Percentiles rank a stretch among this genome's conserved stretches.
Evolutionary conservation across 73 alveolate genomes (phyloP).

Genomic region (Uronychia setigera): DNA sequence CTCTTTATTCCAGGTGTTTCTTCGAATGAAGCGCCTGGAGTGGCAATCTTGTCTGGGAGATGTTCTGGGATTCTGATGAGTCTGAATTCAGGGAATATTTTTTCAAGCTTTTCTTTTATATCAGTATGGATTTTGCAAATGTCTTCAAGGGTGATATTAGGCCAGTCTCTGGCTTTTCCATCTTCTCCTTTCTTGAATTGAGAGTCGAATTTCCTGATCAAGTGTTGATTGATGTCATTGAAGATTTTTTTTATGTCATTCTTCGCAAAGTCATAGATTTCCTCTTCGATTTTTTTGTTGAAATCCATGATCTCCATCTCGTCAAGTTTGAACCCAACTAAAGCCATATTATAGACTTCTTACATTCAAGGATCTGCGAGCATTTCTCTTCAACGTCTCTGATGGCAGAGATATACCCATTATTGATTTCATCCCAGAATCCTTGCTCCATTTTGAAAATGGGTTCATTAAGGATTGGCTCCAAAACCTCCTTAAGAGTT

Average conservation of each 20-base stretch:
- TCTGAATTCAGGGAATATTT: conserved; percentile 23
- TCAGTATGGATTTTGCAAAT: conserved; percentile 30
- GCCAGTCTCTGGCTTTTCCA: conserved; percentile 64
- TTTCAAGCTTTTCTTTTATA: conserved; percentile 23
- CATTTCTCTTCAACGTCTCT: conserved; percentile 31
- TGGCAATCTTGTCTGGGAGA: not conserved
- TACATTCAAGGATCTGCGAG: conserved; percentile 12
- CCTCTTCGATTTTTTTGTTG: conserved; percentile 31
- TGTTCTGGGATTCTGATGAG: conserved; percentile 39
- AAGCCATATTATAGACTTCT: not conserved
- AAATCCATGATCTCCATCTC: not conserved
- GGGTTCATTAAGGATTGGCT: conserved; percentile 43
- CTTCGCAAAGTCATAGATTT: conserved; percentile 35
- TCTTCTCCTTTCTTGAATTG: conserved; percentile 55
- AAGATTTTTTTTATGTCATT: conserved; percentile 22
- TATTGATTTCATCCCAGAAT: conserved; percentile 54
- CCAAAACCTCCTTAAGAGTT: conserved; percentile 36
- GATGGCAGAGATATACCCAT: conserved; percentile 21
- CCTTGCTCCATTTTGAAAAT: conserved; percentile 36
- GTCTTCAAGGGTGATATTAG: conserved; percentile 25
- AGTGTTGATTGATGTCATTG: conserved; percentile 49
- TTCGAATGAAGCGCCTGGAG: conserved; percentile 8
- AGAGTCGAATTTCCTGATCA: conserved; percentile 46
- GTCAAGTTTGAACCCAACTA: not conserved
- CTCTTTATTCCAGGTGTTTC: conserved; percentile 1